Percentiles rank a stretch among this genome's conserved stretches.
phyloP scores from a whole-genome alignment of 139 green algal genomes.

The Chlorella sp. region DNA sequence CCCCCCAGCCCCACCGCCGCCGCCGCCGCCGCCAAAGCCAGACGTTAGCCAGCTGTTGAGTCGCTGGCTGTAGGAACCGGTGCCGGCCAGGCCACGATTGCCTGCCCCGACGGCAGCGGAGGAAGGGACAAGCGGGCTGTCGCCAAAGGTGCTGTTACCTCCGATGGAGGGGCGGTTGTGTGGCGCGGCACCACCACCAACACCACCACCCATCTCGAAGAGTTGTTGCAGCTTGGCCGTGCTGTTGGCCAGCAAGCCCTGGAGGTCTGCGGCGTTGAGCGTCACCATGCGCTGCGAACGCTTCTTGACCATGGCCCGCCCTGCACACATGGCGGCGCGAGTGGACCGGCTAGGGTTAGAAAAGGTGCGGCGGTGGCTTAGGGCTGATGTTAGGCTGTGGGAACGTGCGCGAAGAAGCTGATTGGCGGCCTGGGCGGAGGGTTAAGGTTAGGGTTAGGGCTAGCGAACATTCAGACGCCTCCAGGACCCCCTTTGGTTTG shows the following conservation, averaged over 20 bases:
- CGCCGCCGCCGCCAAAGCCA: background rate
- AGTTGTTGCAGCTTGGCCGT: slow-evolving; percentile 2
- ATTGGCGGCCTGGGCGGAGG: too few species aligned
- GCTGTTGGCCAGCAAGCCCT: slow-evolving; percentile 6
- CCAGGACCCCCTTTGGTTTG: too few species aligned
- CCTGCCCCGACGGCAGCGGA: background rate
- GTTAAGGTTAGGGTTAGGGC: too few species aligned
- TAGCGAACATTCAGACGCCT: too few species aligned
- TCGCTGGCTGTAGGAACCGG: background rate
- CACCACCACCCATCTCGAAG: slow-evolving; percentile 2
- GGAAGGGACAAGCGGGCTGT: background rate
- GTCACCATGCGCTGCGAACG: too few species aligned
- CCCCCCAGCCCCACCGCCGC: too few species aligned
- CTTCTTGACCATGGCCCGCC: too few species aligned
- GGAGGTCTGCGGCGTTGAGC: background rate
- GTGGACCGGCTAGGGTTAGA: too few species aligned
- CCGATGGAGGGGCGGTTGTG: background rate
- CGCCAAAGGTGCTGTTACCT: background rate
- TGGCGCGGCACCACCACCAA: background rate
- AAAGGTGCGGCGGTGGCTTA: too few species aligned
- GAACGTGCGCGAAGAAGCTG: too few species aligned
- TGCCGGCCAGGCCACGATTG: background rate
- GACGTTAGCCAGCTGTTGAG: background rate
- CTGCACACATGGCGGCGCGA: too few species aligned
- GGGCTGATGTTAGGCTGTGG: too few species aligned